Percentiles rank a stretch among this genome's conserved stretches.
phyloP scores from a whole-genome alignment of 2,329 filamentous ascomycete genomes.

The Emergomyces pasteurianus region DNA sequence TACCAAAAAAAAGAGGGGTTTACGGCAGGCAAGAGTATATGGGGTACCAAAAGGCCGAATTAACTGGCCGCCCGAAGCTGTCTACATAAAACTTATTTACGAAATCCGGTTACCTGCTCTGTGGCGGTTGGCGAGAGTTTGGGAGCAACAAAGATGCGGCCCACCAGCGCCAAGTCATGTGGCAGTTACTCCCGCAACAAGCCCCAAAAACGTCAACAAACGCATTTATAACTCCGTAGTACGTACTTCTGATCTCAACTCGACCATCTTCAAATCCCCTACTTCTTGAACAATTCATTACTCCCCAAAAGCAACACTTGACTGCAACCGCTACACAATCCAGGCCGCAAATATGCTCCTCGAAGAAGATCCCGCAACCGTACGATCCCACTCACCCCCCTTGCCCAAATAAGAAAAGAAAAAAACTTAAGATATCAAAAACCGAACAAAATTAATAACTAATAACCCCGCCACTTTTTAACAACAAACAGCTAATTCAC shows the following conservation, averaged over 20 bases:
- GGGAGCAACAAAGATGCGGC: neutral
- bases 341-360: slow-evolving; percentile 61
- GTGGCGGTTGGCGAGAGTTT: slow-evolving; percentile 1
- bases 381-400: slow-evolving; percentile 33
- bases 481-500: slow-evolving; percentile 62
- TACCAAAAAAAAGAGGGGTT: neutral
- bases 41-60: too few relatives aligned
- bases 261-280: too few relatives aligned
- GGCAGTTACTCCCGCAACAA: slow-evolving; percentile 31
- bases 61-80: too few relatives aligned
- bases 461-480: too few relatives aligned
- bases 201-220: slow-evolving; percentile 14
- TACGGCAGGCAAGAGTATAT: neutral
- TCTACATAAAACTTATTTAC: too few relatives aligned
- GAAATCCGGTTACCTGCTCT: neutral
- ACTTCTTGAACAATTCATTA: neutral
- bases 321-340: too few relatives aligned
- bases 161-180: slow-evolving; percentile 10
- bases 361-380: slow-evolving; percentile 80
- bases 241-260: too few relatives aligned
- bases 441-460: too few relatives aligned
- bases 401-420: neutral
- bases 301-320: neutral
- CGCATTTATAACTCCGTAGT: too few relatives aligned
- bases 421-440: too few relatives aligned